phyloP scores from a whole-genome alignment of 75 land plant species.

The Cunninghamia lanceolata region DNA sequence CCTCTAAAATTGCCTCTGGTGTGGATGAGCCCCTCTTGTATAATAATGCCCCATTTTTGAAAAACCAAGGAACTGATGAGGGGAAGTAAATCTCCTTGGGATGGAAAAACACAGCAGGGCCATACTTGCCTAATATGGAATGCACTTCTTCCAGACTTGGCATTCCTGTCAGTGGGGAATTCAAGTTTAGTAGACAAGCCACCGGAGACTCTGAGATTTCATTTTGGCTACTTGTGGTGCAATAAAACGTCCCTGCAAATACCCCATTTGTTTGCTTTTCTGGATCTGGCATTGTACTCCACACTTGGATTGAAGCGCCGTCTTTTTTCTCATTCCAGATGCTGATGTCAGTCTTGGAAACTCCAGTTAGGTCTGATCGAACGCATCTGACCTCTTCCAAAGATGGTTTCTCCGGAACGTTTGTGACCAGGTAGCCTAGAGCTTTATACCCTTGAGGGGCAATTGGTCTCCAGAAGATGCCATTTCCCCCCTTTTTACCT shows the following conservation, averaged over 20 bases:
- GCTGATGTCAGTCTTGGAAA: slow-evolving; percentile 27
- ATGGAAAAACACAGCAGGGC: slow-evolving; percentile 66
- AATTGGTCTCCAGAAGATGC: neutral
- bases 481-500: slow-evolving; percentile 14
- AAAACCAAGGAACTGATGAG: slow-evolving; percentile 71
- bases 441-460: slow-evolving; percentile 63
- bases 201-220: neutral
- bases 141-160: slow-evolving; percentile 55
- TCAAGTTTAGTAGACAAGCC: slow-evolving; percentile 43
- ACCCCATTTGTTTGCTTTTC: slow-evolving; percentile 47
- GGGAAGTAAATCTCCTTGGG: slow-evolving; percentile 62
- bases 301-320: slow-evolving; percentile 10
- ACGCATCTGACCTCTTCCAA: slow-evolving; percentile 55
- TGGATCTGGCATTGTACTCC: slow-evolving; percentile 29
- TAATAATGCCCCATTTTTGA: slow-evolving; percentile 26
- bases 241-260: slow-evolving; percentile 48
- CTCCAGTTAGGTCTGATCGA: slow-evolving; percentile 55
- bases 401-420: slow-evolving; percentile 48
- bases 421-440: slow-evolving; percentile 57
- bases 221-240: neutral
- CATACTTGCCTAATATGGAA: slow-evolving; percentile 34
- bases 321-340: slow-evolving; percentile 33
- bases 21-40: too few relatives aligned
- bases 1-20: too few relatives aligned
- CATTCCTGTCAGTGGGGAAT: slow-evolving; percentile 32